Evolutionary conservation across 805 yeast genomes (phyloP), one percentile per base, ranked within the genome.

Genomic region (Brettanomyces custersianus): DNA sequence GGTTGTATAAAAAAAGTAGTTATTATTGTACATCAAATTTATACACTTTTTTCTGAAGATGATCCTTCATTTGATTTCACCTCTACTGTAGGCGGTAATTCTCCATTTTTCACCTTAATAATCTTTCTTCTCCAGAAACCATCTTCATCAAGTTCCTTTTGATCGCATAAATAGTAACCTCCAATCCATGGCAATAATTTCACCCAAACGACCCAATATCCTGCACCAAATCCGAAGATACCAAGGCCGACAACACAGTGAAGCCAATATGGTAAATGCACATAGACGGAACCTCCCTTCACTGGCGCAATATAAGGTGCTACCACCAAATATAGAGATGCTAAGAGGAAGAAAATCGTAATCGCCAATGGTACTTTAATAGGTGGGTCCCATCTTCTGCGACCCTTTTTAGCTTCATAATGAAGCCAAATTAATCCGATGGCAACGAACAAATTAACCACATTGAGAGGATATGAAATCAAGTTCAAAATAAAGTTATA

Each of bases 291-390:
- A 59, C 80, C 79, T 24, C 79, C 82, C 15, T 50, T 64, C 16
- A 65, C 52, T 33, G 94, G 94, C 31, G 92, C 86, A 42, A 83
- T 68, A 52, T 80, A 83, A 34, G 94, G 94, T 22, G 90, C 88
- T 38, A 74, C 71, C 36, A 81, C 68, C 49, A 83, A 64, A 52
- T 81, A 83, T 21, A 79, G 47, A 10, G 84, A 77, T 8, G 84
- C 66, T 35, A 82, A 57, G 35, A 70, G 63, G 56, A 83, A 83
- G 63, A 80, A 82, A 1, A 65, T 18, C 11, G 73, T 70, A 24
- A 81, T 78, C n/a, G 77, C 73, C 31, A 72, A 57, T 26, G 81
- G 65, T 5, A 88, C 81, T 47, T 62, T 71, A 50, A 83, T 66
- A 19, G 86, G 83, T 31, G 92, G 87, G 28, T 70, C 63, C 90